Conservation (phyloP, 2,329 filamentous ascomycete species). For the Talaromyces sp. region DNA sequence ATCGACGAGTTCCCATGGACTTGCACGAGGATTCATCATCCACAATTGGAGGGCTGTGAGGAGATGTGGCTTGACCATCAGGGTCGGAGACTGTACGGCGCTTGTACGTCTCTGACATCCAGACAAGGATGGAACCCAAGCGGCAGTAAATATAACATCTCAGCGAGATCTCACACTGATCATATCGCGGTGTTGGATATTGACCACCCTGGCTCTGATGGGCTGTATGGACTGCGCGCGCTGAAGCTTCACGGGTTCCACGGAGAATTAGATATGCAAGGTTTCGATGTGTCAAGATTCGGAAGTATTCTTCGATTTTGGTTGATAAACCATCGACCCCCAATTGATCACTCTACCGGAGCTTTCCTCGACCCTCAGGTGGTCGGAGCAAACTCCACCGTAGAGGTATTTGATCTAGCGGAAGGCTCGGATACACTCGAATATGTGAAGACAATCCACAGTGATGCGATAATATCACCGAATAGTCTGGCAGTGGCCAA, state of each 20-base stretch:
- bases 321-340: conserved; percentile 35
- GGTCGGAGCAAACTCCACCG: conserved; percentile 36
- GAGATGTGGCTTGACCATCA: conserved; percentile 30
- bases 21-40: conserved; percentile 26
- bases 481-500: conserved; percentile 35
- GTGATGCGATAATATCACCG: conserved; percentile 32
- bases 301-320: conserved; percentile 28
- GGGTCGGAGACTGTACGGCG: conserved; percentile 26
- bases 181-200: conserved; percentile 29
- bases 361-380: conserved; percentile 28
- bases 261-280: conserved; percentile 31
- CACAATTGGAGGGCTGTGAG: conserved; percentile 30
- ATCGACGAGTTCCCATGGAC: conserved; percentile 32
- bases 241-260: conserved; percentile 21
- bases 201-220: conserved; percentile 24
- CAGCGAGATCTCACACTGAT: conserved; percentile 24
- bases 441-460: conserved; percentile 32
- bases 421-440: conserved; percentile 25
- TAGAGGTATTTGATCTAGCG: conserved; percentile 34
- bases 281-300: conserved; percentile 30
- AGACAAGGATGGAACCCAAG: conserved; percentile 27
- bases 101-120: conserved; percentile 24
- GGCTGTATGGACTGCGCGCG: conserved; percentile 22
- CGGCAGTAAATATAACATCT: conserved; percentile 23
- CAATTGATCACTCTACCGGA: conserved; percentile 30